A percentile compares a stretch with the other conserved stretches of the same genome.
phyloP scores from a whole-genome alignment of 306 rosid genomes.

The Vigna mungo region DNA sequence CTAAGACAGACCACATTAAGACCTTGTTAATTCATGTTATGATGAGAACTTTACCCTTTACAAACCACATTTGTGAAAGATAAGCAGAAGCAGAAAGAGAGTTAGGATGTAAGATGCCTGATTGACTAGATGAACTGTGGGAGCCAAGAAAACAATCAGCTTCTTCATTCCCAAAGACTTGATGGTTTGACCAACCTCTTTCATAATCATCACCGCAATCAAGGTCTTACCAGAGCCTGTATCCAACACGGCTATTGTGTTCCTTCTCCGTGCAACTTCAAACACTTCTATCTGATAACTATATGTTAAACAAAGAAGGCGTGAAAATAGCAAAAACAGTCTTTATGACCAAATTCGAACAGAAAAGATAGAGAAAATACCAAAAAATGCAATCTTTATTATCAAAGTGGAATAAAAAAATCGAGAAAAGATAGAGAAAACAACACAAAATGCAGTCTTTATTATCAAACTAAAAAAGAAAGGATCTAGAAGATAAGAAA shows the following conservation, averaged over 20 bases:
- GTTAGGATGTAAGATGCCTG: constrained; percentile 57
- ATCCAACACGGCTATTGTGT: constrained; percentile 85
- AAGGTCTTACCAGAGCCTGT: constrained; percentile 85
- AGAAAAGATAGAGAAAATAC: background rate
- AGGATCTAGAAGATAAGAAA: background rate
- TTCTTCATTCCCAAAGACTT: constrained; percentile 54
- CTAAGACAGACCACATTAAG: background rate
- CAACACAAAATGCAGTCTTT: background rate
- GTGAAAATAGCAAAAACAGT: constrained; percentile 8
- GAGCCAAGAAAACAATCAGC: constrained; percentile 77
- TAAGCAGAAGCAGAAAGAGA: background rate
- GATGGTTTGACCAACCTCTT: constrained; percentile 53
- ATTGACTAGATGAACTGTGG: constrained; percentile 87
- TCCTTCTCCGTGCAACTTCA: constrained; percentile 69
- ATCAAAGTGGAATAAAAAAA: background rate
- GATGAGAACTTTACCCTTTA: background rate
- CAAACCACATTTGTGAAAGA: background rate
- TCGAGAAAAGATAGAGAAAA: background rate
- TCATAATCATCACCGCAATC: constrained; percentile 85
- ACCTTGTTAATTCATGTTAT: background rate
- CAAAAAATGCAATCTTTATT: background rate
- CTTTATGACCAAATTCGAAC: background rate
- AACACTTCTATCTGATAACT: constrained; percentile 78
- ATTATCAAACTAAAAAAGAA: background rate
- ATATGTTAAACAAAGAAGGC: constrained; percentile 1